Evolutionary conservation across 257 asterid species (phyloP), one percentile per base, ranked within the genome.

Genomic region (Oldenlandia corymbosa): DNA sequence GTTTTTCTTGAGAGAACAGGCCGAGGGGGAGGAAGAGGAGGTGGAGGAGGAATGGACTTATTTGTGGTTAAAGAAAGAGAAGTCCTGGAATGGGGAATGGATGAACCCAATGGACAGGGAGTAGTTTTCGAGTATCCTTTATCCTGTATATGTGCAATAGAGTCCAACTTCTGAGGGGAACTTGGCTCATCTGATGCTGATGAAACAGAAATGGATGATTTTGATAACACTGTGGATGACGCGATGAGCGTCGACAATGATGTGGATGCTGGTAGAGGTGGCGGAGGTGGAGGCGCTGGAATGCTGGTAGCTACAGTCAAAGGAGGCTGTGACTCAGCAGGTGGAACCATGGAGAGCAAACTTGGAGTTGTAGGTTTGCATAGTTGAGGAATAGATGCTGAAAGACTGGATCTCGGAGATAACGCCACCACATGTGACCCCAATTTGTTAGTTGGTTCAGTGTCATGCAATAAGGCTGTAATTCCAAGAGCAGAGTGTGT

Each of bases 401-500:
- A 73, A 52, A 66, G 53, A 55, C 77, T 61, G 31, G 75, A 39
- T 37, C 62, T 75, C 37, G 68, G 36, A 68, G 73, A 70, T 26
- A 54, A 8, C 52, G 71, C 62, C 70, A 66, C 63, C 24, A 77
- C 34, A 27, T 58, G 32, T 18, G 58, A 45, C 47, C 60, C 72
- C 47, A 66, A 42, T 51, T 78, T 72, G 50, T 42, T 70, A 55
- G 60, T 69, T 55, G 68, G 48, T 50, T 59, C 76, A 63, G 79
- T 67, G 43, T 84, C 91, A 68, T 80, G 83, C 62, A 88, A 79
- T 58, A 88, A 78, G 50, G 91, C 86, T 7, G 91, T 80, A 48
- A 88, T 88, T 58, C 96, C 96, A 49, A 84, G 79, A 30, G 46
- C 67, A 4, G 96, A 77, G n/a, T 80, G 72, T 42, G 81, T 77